Evolutionary conservation across 2,329 filamentous ascomycete genomes (phyloP).

Genomic region (Claviceps sp.): DNA sequence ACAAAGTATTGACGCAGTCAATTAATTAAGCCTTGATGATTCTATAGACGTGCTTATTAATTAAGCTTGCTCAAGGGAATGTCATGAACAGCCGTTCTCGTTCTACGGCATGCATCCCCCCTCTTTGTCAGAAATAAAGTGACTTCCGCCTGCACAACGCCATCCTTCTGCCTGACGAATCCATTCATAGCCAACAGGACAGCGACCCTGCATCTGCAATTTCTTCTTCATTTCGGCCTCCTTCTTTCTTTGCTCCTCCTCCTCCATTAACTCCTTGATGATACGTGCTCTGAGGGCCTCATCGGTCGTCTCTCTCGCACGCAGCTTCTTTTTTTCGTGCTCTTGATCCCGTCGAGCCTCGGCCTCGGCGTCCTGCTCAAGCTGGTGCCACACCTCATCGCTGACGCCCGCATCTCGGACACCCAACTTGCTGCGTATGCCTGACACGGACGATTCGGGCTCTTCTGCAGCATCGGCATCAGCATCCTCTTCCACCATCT

Average conservation of each 20-base stretch:
- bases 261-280: conserved; percentile 21
- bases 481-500: conserved; percentile 6
- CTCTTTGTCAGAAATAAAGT: neutral
- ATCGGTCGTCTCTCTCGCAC: conserved; percentile 8
- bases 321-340: conserved; percentile 20
- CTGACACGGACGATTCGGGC: no score
- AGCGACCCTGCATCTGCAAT: conserved; percentile 39
- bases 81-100: no score
- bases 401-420: conserved; percentile 43
- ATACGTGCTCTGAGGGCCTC: conserved; percentile 24
- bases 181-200: conserved; percentile 45
- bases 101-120: no score
- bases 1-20: no score
- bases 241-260: conserved; percentile 25
- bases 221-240: conserved; percentile 29
- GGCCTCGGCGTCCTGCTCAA: conserved; percentile 34
- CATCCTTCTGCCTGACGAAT: conserved; percentile 39
- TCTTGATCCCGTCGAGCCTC: conserved; percentile 25
- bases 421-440: neutral
- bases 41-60: no score
- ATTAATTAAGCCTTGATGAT: no score
- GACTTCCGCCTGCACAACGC: conserved; percentile 43
- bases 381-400: conserved; percentile 47
- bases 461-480: neutral
- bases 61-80: no score